phyloP scores from a whole-genome alignment of 345 rosid genomes.

The Eucalyptus sp. region DNA sequence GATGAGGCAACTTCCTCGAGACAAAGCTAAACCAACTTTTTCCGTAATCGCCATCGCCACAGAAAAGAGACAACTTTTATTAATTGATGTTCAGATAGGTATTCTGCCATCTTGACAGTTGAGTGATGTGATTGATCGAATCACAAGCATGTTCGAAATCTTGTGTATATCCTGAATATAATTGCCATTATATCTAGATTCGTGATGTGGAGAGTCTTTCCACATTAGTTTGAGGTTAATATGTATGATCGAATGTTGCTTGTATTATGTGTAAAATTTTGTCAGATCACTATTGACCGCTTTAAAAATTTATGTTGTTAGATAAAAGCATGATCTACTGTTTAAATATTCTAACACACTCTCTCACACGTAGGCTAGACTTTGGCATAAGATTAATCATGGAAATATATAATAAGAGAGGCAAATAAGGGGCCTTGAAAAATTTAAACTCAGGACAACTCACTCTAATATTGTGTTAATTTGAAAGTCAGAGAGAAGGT shows the following conservation, averaged over 20 bases:
- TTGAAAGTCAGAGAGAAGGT: not conserved
- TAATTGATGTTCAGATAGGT: not conserved
- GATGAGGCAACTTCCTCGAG: not conserved
- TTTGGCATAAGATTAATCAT: not conserved
- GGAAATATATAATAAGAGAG: not conserved
- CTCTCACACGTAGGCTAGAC: not conserved
- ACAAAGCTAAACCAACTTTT: not conserved
- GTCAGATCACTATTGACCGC: not conserved
- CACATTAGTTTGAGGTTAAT: not conserved
- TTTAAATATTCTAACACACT: not conserved
- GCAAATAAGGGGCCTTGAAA: not conserved
- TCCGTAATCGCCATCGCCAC: not conserved
- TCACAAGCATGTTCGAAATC: not conserved
- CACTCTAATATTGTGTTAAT: not conserved
- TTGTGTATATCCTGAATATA: not conserved
- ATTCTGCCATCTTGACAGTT: not conserved
- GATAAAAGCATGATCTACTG: not conserved
- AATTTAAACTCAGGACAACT: not conserved
- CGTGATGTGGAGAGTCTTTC: not conserved
- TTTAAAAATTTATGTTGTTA: not conserved
- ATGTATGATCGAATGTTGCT: not conserved
- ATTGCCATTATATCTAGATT: not conserved
- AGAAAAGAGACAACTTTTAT: not conserved
- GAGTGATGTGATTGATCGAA: not conserved
- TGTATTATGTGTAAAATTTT: not conserved